Evolutionary conservation across 805 yeast species (phyloP), one percentile per base, ranked within the genome.

Genomic region (Candida maesae): DNA sequence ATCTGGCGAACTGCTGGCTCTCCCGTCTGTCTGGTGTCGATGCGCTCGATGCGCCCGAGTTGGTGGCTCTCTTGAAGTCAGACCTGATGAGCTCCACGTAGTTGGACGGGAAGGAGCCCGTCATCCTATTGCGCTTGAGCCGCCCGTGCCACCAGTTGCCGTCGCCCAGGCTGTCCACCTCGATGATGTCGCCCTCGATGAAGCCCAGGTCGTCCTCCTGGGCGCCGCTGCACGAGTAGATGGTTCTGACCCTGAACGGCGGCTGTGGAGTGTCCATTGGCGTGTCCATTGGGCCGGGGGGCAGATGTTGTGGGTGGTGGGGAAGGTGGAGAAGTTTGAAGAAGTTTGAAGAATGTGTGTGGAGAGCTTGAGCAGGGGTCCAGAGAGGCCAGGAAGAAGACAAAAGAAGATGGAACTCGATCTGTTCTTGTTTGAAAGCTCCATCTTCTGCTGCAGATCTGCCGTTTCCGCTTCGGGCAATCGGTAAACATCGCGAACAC

Each of bases 161-260:
- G 57, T 93, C 95, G 4, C 91, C 86, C 10, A 78, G 66, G 44
- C 79, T 71, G 38, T 80, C 74, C 5, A 93, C 95, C 47, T 88
- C 95, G 52, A 93, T 86, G 37, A 86, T 67, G 58, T 93, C 98
- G 37, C 95, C 95, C 64, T 93, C 98, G 16, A 90, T 74, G 59
- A 93, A 93, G 1, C 98, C 98, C 32, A 93, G 70, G 58, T 93
- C 97, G 34, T 85, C 84, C 41, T 81, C 85, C 54, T 84, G 79
- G 55, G 88, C 89, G 13, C 96, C 98, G 16, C 96, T 81, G 96
- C 96, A 90, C 18, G 96, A 87, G 58, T 85, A 91, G 29, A 76
- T 75, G 9, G 99, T 93, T 56, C 76, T 77, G 24, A 83, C 95
- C 56, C 73, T 72, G 61, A 86, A 86, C 4, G 95, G 95, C 14